Evolutionary conservation across 164 flowering plant species (phyloP), one percentile per base, ranked within the genome.

Genomic region (Annona cherimola): DNA sequence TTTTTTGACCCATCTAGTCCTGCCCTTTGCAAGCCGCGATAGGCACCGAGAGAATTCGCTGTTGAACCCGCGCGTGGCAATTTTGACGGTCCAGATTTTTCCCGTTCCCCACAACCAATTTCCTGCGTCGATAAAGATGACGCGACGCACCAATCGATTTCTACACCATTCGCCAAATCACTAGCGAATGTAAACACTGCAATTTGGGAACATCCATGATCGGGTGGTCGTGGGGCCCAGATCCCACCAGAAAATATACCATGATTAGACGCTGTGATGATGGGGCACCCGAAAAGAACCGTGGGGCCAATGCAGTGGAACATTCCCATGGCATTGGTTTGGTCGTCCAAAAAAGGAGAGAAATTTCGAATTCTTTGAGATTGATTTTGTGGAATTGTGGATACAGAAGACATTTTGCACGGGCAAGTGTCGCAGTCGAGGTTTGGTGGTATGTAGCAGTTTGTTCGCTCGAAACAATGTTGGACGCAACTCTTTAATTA

Each of bases 401-500:
- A 9, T 9, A 50, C 57, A 50, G 14, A 50, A 16, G 57, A 3
- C 14, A 50, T 50, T 26, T 26, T 26, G 35, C 35, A 26, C 35
- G 35, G 1, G 35, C 35, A 26, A 26, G 35, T 26, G 35, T 26
- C 35, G 35, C 35, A 26, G 35, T 26, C 35, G 35, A 1, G 35
- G 44, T 40, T 50, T 16, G 67, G 67, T 64, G 9, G 67, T 64
- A 4, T n/a, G 43, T 42, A 26, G 43, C 16, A 64, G 5, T 64
- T 14, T 80, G 72, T 79, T 42, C 41, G 44, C 16, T 0, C 71
- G 69, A 63, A 65, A 62, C 63, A 4, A 41, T 41, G 20, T 69
- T 69, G 64, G 68, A 73, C 76, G 63, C 66, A 60, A 67, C 76
- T 77, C 16, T 50, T 54, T 26, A 26, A 26, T 26, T 50, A 68